Percentiles rank a stretch among this genome's conserved stretches.
Conservation (phyloP, 768 basidiomycete species). For the Amanita rubescens region DNA sequence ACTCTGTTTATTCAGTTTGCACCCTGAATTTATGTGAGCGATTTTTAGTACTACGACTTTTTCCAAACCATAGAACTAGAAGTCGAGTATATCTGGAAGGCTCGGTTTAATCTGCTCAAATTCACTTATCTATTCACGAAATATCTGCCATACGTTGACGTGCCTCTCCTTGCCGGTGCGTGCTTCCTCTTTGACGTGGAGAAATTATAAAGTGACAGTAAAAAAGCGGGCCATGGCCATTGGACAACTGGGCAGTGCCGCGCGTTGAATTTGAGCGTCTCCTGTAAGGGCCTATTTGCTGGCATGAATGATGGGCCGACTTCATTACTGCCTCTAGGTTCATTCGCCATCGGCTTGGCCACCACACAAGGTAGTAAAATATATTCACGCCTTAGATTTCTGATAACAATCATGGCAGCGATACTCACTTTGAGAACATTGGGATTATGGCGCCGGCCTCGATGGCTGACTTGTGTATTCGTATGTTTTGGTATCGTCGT, state of each 20-base stretch:
- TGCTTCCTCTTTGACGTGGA: background rate
- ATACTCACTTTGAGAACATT: conserved; percentile 4
- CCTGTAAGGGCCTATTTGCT: background rate
- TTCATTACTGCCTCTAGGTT: background rate
- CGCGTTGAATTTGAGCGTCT: background rate
- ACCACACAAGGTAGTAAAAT: background rate
- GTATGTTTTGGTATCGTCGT: background rate
- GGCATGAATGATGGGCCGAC: too few species aligned
- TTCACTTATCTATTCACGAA: conserved; percentile 19
- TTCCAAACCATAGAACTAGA: conserved; percentile 18
- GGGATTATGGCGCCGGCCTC: background rate
- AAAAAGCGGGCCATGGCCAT: background rate
- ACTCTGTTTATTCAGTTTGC: too few species aligned
- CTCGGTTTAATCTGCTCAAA: conserved; percentile 17
- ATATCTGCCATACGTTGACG: conserved; percentile 21
- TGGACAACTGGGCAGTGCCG: background rate
- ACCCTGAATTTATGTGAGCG: background rate
- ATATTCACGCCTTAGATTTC: background rate
- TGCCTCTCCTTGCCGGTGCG: conserved; percentile 13
- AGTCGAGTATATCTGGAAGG: conserved; percentile 16
- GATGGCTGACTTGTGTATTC: background rate
- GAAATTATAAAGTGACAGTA: background rate
- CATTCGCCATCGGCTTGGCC: background rate
- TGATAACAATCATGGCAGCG: background rate
- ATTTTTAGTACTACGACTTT: conserved; percentile 14